Conservation (phyloP, 2,329 filamentous ascomycete species). For the Pyrenochaeta sp. region DNA sequence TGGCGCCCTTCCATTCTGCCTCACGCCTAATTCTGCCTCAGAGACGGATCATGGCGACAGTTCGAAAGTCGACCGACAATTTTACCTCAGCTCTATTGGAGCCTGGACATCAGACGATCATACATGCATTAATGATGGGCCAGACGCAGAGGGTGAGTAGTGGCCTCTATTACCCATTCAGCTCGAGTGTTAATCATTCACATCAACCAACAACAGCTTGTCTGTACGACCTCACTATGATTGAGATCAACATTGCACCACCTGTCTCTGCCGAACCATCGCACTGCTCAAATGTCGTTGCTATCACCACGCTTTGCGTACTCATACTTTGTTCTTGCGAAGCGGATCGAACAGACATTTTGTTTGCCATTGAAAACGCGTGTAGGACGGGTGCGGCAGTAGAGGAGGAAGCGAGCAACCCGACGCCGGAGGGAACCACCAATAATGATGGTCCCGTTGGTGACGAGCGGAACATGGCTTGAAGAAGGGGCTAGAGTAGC, state of each 20-base stretch:
- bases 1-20: neutral
- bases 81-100: neutral
- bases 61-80: neutral
- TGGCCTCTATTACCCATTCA: neutral
- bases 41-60: neutral
- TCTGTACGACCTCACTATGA: neutral
- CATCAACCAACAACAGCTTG: neutral
- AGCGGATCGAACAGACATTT: neutral
- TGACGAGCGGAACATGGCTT: no score
- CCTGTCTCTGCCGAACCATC: neutral
- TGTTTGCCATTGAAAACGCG: neutral
- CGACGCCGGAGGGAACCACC: neutral
- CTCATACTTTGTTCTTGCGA: neutral
- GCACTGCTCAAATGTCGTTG: neutral
- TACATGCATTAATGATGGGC: neutral
- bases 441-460: no score
- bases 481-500: no score
- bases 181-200: neutral
- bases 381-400: neutral
- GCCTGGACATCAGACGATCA: neutral
- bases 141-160: neutral
- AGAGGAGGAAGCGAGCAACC: neutral
- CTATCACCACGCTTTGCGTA: neutral
- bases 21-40: neutral
- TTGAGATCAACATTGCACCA: neutral